Evolutionary conservation across 441 rosid species (phyloP).

Genomic region (Erysimum pusillum): DNA sequence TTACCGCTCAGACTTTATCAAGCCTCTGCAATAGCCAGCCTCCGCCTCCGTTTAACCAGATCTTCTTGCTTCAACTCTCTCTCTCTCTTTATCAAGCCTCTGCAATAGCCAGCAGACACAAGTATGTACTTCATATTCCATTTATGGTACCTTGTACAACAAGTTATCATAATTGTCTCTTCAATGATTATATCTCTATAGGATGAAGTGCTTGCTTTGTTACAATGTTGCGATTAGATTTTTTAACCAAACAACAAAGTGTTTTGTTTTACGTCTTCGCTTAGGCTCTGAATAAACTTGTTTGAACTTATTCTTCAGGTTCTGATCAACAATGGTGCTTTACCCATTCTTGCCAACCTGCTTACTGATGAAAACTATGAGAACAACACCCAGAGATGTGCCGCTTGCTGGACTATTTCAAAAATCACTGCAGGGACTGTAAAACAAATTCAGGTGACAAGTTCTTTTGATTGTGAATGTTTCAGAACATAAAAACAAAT

Average conservation of each 20-base stretch:
- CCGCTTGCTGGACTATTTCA: constrained; percentile 64
- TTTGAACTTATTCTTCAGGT: constrained; percentile 38
- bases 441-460: constrained; percentile 57
- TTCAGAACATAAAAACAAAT: background rate
- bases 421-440: constrained; percentile 60
- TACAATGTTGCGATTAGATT: too few relatives aligned
- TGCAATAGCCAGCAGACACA: constrained; percentile 88
- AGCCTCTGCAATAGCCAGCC: constrained; percentile 88
- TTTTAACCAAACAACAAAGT: too few relatives aligned
- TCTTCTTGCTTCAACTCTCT: constrained; percentile 17
- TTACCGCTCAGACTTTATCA: constrained; percentile 89
- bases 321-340: constrained; percentile 51
- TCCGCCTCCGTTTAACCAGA: constrained; percentile 81
- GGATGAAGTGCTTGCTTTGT: background rate
- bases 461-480: too few relatives aligned
- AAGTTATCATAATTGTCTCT: too few relatives aligned
- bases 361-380: constrained; percentile 54
- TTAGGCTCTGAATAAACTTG: too few relatives aligned
- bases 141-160: too few relatives aligned
- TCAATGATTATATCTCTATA: too few relatives aligned
- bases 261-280: too few relatives aligned
- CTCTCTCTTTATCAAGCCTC: too few relatives aligned
- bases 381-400: too few relatives aligned
- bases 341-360: constrained; percentile 49
- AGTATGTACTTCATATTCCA: constrained; percentile 54